phyloP scores from a whole-genome alignment of 257 asterid genomes.

The Gardenia jasminoides region DNA sequence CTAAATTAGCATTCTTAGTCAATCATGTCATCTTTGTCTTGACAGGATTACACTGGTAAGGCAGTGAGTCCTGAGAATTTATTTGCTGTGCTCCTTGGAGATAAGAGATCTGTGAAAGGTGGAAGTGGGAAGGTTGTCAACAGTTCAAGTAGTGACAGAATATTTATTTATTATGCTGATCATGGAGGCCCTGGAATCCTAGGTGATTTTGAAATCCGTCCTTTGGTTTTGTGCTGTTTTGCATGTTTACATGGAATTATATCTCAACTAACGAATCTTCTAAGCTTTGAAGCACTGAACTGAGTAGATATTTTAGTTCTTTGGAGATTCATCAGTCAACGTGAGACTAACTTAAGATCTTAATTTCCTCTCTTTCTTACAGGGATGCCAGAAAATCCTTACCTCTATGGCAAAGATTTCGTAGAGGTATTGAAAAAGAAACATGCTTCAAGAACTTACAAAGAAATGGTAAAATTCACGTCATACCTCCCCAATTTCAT shows the following conservation, averaged over 20 bases:
- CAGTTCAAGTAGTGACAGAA: constrained; percentile 64
- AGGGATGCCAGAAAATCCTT: constrained; percentile 85
- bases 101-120: constrained; percentile 58
- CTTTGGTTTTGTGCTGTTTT: not conserved
- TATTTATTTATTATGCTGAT: constrained; percentile 79
- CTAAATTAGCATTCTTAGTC: not conserved
- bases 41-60: constrained; percentile 79
- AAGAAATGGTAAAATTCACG: constrained; percentile 58
- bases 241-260: not conserved
- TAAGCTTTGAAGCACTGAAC: not conserved
- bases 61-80: constrained; percentile 61
- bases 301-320: not conserved
- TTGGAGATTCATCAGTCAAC: not conserved
- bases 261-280: not conserved
- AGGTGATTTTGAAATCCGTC: constrained; percentile 42
- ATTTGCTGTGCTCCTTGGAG: constrained; percentile 77
- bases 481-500: not conserved
- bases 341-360: not conserved
- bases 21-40: not conserved
- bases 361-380: not conserved
- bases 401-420: constrained; percentile 66
- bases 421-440: constrained; percentile 72
- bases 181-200: constrained; percentile 98
- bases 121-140: constrained; percentile 78
- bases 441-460: constrained; percentile 63